Evolutionary conservation across 345 rosid species (phyloP).

Genomic region (Aquilaria sinensis): DNA sequence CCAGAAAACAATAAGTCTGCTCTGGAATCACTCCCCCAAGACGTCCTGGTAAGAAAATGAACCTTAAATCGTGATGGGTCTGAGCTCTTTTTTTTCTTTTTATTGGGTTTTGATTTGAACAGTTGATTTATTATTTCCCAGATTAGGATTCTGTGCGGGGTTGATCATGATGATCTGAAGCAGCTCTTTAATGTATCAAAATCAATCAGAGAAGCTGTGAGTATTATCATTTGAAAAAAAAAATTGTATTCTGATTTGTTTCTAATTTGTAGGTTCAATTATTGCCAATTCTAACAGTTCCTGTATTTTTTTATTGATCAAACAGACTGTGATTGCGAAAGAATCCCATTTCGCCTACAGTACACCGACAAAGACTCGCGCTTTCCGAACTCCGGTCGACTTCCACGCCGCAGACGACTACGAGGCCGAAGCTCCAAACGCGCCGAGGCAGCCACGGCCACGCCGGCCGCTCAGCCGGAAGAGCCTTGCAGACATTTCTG

Average conservation of each 20-base stretch:
- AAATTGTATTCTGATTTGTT: not conserved
- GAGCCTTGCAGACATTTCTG: slow-evolving; percentile 41
- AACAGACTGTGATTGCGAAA: slow-evolving; percentile 60
- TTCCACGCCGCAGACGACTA: slow-evolving; percentile 23
- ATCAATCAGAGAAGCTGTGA: slow-evolving; percentile 67
- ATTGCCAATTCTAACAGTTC: not conserved
- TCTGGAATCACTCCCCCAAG: slow-evolving; percentile 73
- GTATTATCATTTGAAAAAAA: slow-evolving; percentile 8
- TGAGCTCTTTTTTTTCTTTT: slow-evolving; percentile 4
- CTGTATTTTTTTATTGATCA: not conserved
- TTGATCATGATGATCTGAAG: slow-evolving; percentile 69
- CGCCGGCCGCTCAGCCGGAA: slow-evolving; percentile 28
- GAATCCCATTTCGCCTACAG: slow-evolving; percentile 50
- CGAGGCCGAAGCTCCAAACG: slow-evolving; percentile 59
- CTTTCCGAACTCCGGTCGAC: slow-evolving; percentile 33
- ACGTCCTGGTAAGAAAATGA: slow-evolving; percentile 50
- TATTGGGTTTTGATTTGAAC: slow-evolving; percentile 2
- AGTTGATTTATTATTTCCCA: slow-evolving; percentile 16
- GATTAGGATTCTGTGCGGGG: slow-evolving; percentile 60
- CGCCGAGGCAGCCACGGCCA: slow-evolving; percentile 37
- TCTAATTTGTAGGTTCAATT: not conserved
- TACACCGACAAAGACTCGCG: slow-evolving; percentile 59
- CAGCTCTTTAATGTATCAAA: slow-evolving; percentile 58
- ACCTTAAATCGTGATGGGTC: no score
- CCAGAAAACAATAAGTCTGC: slow-evolving; percentile 21